These are phyloP conservation scores for Daedalea quercina DNA, from an alignment of 768 basidiomycete genomes.

Conservation along the genomic window DNA sequence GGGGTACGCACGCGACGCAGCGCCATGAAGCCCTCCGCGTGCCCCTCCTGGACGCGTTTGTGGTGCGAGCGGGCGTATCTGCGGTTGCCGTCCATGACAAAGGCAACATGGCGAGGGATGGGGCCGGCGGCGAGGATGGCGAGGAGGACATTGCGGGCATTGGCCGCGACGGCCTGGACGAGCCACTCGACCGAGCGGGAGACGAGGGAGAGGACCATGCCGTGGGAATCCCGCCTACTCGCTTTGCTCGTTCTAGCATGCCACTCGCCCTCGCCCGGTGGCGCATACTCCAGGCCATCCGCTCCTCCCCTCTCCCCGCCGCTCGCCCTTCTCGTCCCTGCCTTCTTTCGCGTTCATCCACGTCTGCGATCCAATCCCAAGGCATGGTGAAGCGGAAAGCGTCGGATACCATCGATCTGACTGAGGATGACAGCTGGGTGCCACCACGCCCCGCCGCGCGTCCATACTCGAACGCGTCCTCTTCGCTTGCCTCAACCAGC, in stretches of 20 bases:
- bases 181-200: slow-evolving; percentile 20
- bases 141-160: slow-evolving; percentile 45
- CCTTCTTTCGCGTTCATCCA: neutral
- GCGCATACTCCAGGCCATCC: neutral
- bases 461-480: neutral
- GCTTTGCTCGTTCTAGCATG: neutral
- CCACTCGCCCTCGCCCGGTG: neutral
- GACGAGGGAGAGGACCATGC: slow-evolving; percentile 19
- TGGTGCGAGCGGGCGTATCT: slow-evolving; percentile 73
- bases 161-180: slow-evolving; percentile 10
- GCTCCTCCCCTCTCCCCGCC: neutral
- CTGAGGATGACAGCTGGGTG: slow-evolving; percentile 2
- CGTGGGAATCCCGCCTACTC: slow-evolving; percentile 11
- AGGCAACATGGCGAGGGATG: slow-evolving; percentile 83
- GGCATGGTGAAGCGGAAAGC: slow-evolving; percentile 18
- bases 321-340: neutral
- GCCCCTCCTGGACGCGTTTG: slow-evolving; percentile 68
- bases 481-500: slow-evolving; percentile 4
- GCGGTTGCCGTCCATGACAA: slow-evolving; percentile 97
- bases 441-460: neutral
- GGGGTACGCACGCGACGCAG: slow-evolving; percentile 59
- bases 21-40: slow-evolving; percentile 77
- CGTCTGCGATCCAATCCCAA: neutral
- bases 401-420: slow-evolving; percentile 4
- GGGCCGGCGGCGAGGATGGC: slow-evolving; percentile 74